Percentiles rank a stretch among this genome's conserved stretches.
These are phyloP conservation scores for Globomyces sp. DNA, from an alignment of 371 early-diverging fungal genomes.

Conservation along the genomic window DNA sequence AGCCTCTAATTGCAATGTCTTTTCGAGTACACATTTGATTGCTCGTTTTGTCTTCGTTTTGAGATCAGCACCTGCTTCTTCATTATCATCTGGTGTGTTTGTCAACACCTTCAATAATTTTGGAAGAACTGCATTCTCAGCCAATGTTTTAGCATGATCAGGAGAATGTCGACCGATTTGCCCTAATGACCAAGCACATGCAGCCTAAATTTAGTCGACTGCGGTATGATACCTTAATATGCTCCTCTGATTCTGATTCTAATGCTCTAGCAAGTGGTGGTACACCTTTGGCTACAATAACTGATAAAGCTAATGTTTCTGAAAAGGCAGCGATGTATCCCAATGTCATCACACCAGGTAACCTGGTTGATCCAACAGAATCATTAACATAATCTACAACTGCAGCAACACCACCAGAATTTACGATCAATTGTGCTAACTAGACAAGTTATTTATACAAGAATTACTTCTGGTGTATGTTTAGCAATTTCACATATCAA, in stretches of 20 bases:
- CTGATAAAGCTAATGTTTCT: conserved; percentile 53
- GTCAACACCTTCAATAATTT: conserved; percentile 49
- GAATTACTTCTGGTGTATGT: conserved; percentile 52
- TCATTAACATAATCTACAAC: conserved; percentile 56
- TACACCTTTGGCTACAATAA: conserved; percentile 55
- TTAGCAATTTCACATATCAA: conserved; percentile 58
- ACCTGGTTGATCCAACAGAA: conserved; percentile 43
- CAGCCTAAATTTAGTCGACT: conserved; percentile 33
- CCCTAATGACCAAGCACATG: conserved; percentile 55
- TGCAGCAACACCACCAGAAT: conserved; percentile 55
- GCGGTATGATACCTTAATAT: conserved; percentile 39
- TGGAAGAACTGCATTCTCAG: conserved; percentile 47
- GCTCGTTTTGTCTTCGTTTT: conserved; percentile 53
- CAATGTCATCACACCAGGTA: conserved; percentile 56
- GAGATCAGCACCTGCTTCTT: conserved; percentile 43
- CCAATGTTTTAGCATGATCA: conserved; percentile 57
- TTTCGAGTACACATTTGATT: conserved; percentile 50
- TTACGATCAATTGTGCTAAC: conserved; percentile 57
- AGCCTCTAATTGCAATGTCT: conserved; percentile 48
- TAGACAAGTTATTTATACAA: neutral
- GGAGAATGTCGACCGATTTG: conserved; percentile 58
- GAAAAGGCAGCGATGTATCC: conserved; percentile 60
- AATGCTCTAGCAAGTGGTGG: conserved; percentile 46
- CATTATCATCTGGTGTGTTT: conserved; percentile 17
- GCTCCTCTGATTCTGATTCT: conserved; percentile 44